These are phyloP conservation scores for Moniliella sp. DNA, from an alignment of 1,284 basidiomycete genomes.

Conservation along the genomic window DNA sequence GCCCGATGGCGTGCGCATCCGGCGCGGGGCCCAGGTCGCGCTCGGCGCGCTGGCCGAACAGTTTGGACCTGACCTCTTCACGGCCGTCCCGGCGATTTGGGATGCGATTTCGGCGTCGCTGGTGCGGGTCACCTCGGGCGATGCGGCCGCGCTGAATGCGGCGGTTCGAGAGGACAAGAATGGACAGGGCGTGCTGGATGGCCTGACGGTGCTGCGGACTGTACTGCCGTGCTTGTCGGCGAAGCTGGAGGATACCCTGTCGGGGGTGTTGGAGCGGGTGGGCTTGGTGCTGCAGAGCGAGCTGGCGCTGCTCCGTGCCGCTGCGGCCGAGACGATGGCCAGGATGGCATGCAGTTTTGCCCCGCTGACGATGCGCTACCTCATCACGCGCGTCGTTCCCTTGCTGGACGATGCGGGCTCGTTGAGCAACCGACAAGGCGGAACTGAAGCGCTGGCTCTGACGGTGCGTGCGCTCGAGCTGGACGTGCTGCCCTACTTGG, in stretches of 20 bases:
- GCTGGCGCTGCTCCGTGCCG: slow-evolving; percentile 69
- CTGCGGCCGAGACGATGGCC: slow-evolving; percentile 64
- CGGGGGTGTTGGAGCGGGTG: slow-evolving; percentile 54
- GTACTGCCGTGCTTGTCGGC: slow-evolving; percentile 55
- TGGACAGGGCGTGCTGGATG: slow-evolving; percentile 87
- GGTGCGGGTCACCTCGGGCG: not conserved
- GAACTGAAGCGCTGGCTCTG: slow-evolving; percentile 62
- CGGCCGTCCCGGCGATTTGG: slow-evolving; percentile 74
- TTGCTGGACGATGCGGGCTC: slow-evolving; percentile 57
- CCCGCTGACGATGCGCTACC: slow-evolving; percentile 60
- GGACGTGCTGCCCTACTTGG: slow-evolving; percentile 83
- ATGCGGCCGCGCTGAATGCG: not conserved
- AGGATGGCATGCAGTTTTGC: slow-evolving; percentile 69
- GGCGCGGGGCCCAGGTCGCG: slow-evolving; percentile 63
- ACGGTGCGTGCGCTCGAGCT: slow-evolving; percentile 77
- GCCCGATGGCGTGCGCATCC: slow-evolving; percentile 38
- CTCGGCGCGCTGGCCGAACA: slow-evolving; percentile 55
- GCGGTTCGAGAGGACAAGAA: no score
- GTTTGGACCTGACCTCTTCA: slow-evolving; percentile 56
- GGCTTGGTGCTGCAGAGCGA: slow-evolving; percentile 55
- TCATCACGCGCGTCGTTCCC: slow-evolving; percentile 68
- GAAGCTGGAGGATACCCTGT: slow-evolving; percentile 49
- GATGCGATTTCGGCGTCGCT: slow-evolving; percentile 65
- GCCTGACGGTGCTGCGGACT: slow-evolving; percentile 66
- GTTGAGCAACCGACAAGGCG: slow-evolving; percentile 65